Evolutionary conservation across 257 asterid species (phyloP), one percentile per base, ranked within the genome.

Genomic region (Henckelia pumila): DNA sequence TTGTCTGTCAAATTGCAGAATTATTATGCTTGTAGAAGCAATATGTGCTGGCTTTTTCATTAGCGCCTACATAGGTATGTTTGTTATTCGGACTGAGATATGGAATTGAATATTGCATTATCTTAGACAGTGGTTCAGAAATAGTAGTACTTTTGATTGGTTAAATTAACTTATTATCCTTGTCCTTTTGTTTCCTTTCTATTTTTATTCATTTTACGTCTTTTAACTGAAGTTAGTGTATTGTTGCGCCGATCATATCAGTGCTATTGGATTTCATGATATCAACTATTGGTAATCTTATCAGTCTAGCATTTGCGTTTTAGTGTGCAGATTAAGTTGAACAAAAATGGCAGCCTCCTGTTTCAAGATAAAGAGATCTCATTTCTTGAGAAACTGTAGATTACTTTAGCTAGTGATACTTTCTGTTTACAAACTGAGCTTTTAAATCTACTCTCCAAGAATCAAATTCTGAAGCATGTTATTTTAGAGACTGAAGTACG

Each of bases 1-100:
- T 64, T 81, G 61, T 67, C 69, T 73, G 63, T 67, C 80, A 66
- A 64, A 69, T 70, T 80, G 85, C 95, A 94, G 99, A 91, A 88
- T 87, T 57, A 73, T 94, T 76, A 86, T 94, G 94, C 73, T 94
- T 80, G 77, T 77, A 61, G 96, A 94, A 82, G 97, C 91, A 75
- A 60, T 84, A 66, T 94, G 90, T 85, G 95, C 92, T 57, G 92
- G 89, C 4, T 94, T 86, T 78, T 89, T 94, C 71, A 84, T 88
- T 82, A 85, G 95, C 73, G 66, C 81, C 57, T 94, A 94, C 66
- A 80, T 94, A 56, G 95, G 99, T 94, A 79, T 85, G 95, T 84
- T 73, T 67, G 73, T 63, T 67, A 67, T 65, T 57, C 8, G 17
- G n/a, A 29, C 28, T 71, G 64, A 61, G 57, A 63, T 49, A 7